Evolutionary conservation across 108 stramenopile species (phyloP).

Genomic region (Nitzschia inconspicua): DNA sequence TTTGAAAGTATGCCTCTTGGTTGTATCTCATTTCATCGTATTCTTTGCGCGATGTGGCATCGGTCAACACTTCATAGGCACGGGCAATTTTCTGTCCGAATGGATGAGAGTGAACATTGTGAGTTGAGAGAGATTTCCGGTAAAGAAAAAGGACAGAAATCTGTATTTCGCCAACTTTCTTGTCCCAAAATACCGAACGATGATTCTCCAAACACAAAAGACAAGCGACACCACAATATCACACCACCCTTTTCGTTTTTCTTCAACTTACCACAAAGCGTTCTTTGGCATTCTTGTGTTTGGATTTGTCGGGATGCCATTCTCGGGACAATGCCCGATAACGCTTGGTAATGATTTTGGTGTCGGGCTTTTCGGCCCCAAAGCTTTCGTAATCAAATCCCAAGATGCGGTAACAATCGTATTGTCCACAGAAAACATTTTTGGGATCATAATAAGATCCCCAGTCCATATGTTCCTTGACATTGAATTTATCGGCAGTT

Average conservation of each 20-base stretch:
- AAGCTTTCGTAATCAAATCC: conserved; percentile 85
- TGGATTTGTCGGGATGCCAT: conserved; percentile 89
- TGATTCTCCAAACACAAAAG: neutral
- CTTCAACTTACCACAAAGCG: conserved; percentile 68
- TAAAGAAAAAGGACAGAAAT: neutral
- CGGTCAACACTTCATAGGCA: conserved; percentile 80
- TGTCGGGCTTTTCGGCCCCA: conserved; percentile 47
- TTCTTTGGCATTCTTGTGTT: conserved; percentile 70
- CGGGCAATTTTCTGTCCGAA: conserved; percentile 67
- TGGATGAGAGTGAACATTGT: neutral
- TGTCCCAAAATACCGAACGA: neutral
- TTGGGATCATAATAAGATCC: conserved; percentile 85
- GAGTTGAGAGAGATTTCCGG: neutral
- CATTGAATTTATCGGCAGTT: conserved; percentile 30
- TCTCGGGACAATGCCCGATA: conserved; percentile 65
- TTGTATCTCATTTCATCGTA: conserved; percentile 80
- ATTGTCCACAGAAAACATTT: conserved; percentile 79
- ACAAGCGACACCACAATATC: neutral
- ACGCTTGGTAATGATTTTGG: conserved; percentile 73
- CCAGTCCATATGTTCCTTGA: conserved; percentile 55
- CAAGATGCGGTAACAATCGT: conserved; percentile 85
- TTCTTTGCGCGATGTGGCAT: conserved; percentile 60
- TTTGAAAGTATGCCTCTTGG: conserved; percentile 75
- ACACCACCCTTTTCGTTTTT: neutral
- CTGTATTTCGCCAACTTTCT: neutral